These are phyloP conservation scores for Dunaliella sp. DNA, from an alignment of 139 green algal species.

Conservation along the genomic window DNA sequence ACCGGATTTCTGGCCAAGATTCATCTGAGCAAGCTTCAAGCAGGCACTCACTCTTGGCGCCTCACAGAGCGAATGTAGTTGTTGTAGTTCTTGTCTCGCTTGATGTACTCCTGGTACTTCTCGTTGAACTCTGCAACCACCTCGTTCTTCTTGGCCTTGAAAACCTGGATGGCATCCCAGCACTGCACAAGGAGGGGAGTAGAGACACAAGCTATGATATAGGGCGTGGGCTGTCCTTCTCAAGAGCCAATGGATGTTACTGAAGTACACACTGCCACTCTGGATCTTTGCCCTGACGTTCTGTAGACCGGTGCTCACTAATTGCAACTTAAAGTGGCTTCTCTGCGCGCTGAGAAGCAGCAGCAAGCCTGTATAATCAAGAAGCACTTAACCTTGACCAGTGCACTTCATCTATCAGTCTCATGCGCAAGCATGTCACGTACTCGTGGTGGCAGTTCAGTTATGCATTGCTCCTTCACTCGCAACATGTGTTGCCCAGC, in stretches of 20 bases:
- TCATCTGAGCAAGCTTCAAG: too few species aligned
- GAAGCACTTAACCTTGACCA: not conserved
- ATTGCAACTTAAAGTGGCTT: constrained; percentile 5
- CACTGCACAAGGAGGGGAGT: constrained; percentile 1
- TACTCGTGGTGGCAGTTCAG: not conserved
- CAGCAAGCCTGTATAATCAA: not conserved
- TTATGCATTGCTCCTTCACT: too few species aligned
- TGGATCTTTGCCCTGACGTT: not conserved
- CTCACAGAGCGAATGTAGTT: constrained; percentile 24
- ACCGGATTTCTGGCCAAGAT: too few species aligned
- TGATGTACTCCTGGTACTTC: constrained; percentile 47
- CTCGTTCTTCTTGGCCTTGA: constrained; percentile 44
- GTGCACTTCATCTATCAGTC: too few species aligned
- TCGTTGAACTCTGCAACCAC: constrained; percentile 34
- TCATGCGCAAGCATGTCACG: not conserved
- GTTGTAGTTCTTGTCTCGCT: constrained; percentile 39
- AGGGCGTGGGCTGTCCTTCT: not conserved
- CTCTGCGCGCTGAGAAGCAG: not conserved
- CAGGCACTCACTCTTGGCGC: constrained; percentile 36
- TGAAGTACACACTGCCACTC: not conserved
- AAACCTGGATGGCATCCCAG: constrained; percentile 27
- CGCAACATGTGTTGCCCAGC: too few species aligned
- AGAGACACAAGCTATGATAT: not conserved
- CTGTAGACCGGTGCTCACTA: not conserved
- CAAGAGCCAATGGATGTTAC: not conserved